phyloP scores from a whole-genome alignment of 768 basidiomycete species.

The Mycena albidolilacea region DNA sequence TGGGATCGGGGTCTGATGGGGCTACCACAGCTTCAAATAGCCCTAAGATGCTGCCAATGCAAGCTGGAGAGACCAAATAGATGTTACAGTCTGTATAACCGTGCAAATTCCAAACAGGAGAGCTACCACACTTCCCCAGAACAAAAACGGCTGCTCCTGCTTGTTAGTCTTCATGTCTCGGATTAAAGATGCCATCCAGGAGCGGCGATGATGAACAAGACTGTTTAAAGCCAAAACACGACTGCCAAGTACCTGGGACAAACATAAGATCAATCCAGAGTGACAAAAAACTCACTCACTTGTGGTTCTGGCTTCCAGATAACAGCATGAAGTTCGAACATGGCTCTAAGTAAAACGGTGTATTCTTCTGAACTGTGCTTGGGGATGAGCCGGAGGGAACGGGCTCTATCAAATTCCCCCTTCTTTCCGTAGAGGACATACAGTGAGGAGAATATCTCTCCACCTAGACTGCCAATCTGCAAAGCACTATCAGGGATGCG shows the following conservation, averaged over 20 bases:
- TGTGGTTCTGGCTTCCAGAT: not conserved
- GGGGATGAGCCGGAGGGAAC: not conserved
- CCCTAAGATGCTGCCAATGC: slow-evolving; percentile 15
- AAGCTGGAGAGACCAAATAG: slow-evolving; percentile 19
- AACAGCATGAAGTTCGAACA: slow-evolving; percentile 3
- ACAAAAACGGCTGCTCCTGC: slow-evolving; percentile 18
- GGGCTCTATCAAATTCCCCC: slow-evolving; percentile 4
- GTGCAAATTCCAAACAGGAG: slow-evolving; percentile 20
- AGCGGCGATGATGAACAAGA: slow-evolving; percentile 2
- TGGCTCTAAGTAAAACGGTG: not conserved
- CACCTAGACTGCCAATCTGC: slow-evolving; percentile 1
- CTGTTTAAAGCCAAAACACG: slow-evolving; percentile 13
- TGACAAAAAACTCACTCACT: not conserved
- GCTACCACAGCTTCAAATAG: too few species aligned
- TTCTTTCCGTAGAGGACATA: slow-evolving; percentile 1
- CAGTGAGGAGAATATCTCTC: slow-evolving; percentile 1
- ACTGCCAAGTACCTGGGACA: slow-evolving; percentile 13
- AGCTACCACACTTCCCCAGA: slow-evolving; percentile 13
- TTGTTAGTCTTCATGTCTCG: slow-evolving; percentile 9
- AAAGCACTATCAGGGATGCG: not conserved
- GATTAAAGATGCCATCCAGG: slow-evolving; percentile 8
- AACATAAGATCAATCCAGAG: not conserved
- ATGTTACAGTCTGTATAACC: slow-evolving; percentile 6
- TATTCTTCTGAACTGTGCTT: not conserved
- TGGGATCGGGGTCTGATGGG: too few species aligned